Base-by-base conservation (phyloP, 2,329 filamentous ascomycete genomes). In the Pseudogymnoascus sp. region DNA sequence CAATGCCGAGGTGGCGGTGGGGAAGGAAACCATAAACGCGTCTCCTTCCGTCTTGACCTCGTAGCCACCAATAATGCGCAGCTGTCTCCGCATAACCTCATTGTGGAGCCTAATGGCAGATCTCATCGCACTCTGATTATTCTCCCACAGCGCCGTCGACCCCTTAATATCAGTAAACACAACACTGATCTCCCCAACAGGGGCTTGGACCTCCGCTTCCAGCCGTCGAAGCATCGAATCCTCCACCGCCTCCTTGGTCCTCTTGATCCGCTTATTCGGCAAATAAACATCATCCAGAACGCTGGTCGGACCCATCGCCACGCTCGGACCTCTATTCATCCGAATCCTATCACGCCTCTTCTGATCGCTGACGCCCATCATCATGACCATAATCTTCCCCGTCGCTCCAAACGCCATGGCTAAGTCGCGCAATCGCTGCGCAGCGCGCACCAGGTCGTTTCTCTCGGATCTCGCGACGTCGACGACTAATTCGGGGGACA, bases 11-110 rank as follows among this genome's bases (percentile, higher is more conserved):
- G 94, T 97, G 2, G 94, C 92, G 0, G 94, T 97, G 1, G 92
- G 91, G 75, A 99, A 99, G 8, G 93, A 96, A 33, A 99, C 94
- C 92, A 99, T 97, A 72, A 99, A 99, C 7, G 94, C 94, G 76
- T 99, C 94, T 68, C 94, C 94, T 90, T 99, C 94, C 16, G 94
- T 99, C 81, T 99, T 99, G 75, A 99, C 94, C 77, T 99, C 94
- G 72, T 97, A 99, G 1, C 94, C 94, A 71, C 94, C 94, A 69
- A 97, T 95, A 66, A 92, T 88, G 60, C 94, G 87, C 68, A 99
- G 79, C 73, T 97, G 93, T 62, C 94, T 85, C 68, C 94, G 89
- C 88, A 99, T 96, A 52, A 97, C 85, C 70, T 96, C 92, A 74
- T 99, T 99, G 80, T 99, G 94, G 68, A 96, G 87, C 75, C 93